phyloP scores from a whole-genome alignment of 179 eudicot genomes.

The Carnegiea gigantea region DNA sequence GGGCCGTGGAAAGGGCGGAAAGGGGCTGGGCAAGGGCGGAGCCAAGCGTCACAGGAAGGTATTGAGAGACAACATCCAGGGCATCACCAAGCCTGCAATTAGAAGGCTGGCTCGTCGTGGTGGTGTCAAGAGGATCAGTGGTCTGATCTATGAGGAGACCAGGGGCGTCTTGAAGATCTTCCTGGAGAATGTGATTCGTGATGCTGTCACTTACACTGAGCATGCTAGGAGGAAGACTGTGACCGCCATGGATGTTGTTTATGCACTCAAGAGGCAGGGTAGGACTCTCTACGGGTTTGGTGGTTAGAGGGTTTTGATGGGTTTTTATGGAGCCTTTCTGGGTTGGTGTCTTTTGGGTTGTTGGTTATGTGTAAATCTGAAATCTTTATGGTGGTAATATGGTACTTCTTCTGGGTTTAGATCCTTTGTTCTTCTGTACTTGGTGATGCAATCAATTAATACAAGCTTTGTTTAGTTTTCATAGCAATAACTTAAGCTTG shows the following conservation, averaged over 20 bases:
- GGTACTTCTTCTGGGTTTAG: neutral
- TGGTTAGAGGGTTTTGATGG: neutral
- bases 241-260: conserved; percentile 1
- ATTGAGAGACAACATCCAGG: neutral
- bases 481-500: neutral
- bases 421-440: neutral
- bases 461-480: neutral
- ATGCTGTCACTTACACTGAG: conserved; percentile 6
- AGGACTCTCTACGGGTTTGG: conserved; percentile 6
- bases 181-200: conserved; percentile 7
- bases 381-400: neutral
- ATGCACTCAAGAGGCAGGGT: conserved; percentile 1
- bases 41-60: conserved; percentile 10
- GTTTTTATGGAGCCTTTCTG: neutral
- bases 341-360: neutral
- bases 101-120: conserved; percentile 10
- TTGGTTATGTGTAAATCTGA: neutral
- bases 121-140: conserved; percentile 6
- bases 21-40: conserved; percentile 4
- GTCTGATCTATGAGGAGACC: neutral
- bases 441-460: neutral
- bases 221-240: conserved; percentile 9
- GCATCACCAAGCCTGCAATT: conserved; percentile 1
- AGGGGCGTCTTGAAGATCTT: neutral
- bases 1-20: conserved; percentile 4